Evolutionary conservation across 345 rosid species (phyloP).

Genomic region (Moringa oleifera): DNA sequence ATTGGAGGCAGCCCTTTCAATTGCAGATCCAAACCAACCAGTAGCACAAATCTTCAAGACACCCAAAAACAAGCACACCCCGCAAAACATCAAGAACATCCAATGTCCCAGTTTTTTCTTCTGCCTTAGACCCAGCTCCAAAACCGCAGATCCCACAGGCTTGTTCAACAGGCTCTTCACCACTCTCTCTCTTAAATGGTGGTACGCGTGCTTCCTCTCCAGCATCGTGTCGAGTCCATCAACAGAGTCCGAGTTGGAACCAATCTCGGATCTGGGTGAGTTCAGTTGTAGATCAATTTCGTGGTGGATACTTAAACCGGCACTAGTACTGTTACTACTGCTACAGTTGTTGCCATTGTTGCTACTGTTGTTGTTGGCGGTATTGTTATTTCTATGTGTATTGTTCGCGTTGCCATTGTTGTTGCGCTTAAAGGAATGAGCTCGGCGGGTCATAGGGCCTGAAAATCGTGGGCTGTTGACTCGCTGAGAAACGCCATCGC

Average conservation of each 20-base stretch:
- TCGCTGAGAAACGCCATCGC: conserved; percentile 70
- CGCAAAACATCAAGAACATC: conserved; percentile 82
- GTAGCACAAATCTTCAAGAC: conserved; percentile 78
- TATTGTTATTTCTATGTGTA: conserved; percentile 9
- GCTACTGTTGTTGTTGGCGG: conserved; percentile 5
- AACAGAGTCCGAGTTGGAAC: conserved; percentile 15
- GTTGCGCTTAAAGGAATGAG: conserved; percentile 82
- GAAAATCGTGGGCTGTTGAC: conserved; percentile 86
- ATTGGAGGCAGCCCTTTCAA: conserved; percentile 47
- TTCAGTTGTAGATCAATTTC: conserved; percentile 68
- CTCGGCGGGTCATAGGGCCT: conserved; percentile 85
- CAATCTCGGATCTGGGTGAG: conserved; percentile 80
- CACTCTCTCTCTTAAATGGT: conserved; percentile 42
- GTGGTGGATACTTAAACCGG: conserved; percentile 34
- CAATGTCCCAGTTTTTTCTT: conserved; percentile 77
- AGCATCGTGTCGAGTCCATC: conserved; percentile 34
- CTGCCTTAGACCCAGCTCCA: conserved; percentile 61
- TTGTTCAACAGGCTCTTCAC: conserved; percentile 43
- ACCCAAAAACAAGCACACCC: conserved; percentile 78
- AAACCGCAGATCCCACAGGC: conserved; percentile 49
- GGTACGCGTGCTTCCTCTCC: conserved; percentile 33
- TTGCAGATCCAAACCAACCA: conserved; percentile 90
- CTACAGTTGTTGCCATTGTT: conserved; percentile 5
- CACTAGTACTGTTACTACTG: neutral
- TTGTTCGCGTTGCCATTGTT: conserved; percentile 30